Evolutionary conservation across 768 basidiomycete genomes (phyloP), one percentile per base, ranked within the genome.

Genomic region (Grammothele lineata): DNA sequence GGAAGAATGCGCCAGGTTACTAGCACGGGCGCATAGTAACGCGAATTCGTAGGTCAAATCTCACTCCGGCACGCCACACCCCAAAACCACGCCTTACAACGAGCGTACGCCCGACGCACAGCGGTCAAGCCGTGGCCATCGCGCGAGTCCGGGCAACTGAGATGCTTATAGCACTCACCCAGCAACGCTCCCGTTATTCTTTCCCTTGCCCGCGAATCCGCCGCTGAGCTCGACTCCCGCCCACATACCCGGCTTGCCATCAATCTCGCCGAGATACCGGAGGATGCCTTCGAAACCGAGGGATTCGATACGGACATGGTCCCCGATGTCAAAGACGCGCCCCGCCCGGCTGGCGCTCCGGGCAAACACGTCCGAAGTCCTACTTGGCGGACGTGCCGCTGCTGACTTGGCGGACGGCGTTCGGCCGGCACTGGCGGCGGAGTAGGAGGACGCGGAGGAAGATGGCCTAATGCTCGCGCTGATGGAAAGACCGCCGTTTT

Each of bases 141-240:
- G n/a, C n/a, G n/a, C n/a, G n/a, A n/a, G n/a, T n/a, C n/a, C n/a
- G n/a, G n/a, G n/a, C n/a, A n/a, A n/a, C n/a, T n/a, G 8, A 30
- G 27, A 14, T 30, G 14, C 27, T 30, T 7, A 30, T 7, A 7
- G 27, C 15, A 75, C 91, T 72, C 62, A 96, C 94, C 90, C 91
- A 52, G 72, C 76, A 4, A 95, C 93, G 37, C 81, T 78, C 26
- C 95, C 95, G 57, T 97, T 81, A 58, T 99, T 99, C 71, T 98
- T 99, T 1, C 95, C 95, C 64, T 87, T 89, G 17, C 95, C 93
- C 15, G 76, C 66, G 61, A 92, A 95, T 5, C 89, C 88, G 27
- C 84, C 85, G 56, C 79, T 71, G 18, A 99, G 73, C 66, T 97
- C 91, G 18, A 99, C 90, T 12, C 95, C 95, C 14, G 90, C 95